Conservation (phyloP, 1,139 yeast genomes). For the Hyphopichia khmerensis region DNA sequence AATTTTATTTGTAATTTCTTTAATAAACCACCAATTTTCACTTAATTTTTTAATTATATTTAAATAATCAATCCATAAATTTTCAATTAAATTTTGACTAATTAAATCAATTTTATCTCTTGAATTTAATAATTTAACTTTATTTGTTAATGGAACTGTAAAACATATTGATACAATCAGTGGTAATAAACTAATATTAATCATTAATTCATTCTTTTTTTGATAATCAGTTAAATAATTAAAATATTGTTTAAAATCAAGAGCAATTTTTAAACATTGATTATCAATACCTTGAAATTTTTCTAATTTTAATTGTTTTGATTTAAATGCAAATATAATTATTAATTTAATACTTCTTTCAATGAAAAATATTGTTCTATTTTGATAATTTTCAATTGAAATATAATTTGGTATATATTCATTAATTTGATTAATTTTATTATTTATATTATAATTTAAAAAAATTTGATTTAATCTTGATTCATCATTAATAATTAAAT, state of each 20-base stretch:
- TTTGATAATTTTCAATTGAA: constrained; percentile 8
- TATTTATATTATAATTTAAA: neutral
- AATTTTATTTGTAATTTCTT: constrained; percentile 13
- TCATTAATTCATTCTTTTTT: neutral
- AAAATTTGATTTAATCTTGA: neutral
- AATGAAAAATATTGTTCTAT: constrained; percentile 11
- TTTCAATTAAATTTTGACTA: too few species aligned
- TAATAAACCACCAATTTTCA: constrained; percentile 21
- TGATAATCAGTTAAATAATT: constrained; percentile 2
- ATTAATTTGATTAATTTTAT: neutral
- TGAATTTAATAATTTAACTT: constrained; percentile 1
- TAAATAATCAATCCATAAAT: constrained; percentile 9
- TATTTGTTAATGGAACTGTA: constrained; percentile 3
- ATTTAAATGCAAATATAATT: constrained; percentile 10
- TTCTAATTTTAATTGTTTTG: constrained; percentile 4
- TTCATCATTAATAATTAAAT: neutral
- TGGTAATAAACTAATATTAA: constrained; percentile 5
- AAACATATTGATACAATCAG: constrained; percentile 3
- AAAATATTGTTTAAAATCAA: constrained; percentile 4
- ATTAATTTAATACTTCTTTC: constrained; percentile 11
- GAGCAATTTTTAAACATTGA: constrained; percentile 8
- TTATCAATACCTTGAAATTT: neutral
- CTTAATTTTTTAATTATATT: constrained; percentile 9
- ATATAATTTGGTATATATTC: constrained; percentile 1
- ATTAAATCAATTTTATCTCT: too few species aligned